These are phyloP conservation scores for Ascochyta pisi DNA, from an alignment of 2,329 filamentous ascomycete genomes.

Conservation along the genomic window DNA sequence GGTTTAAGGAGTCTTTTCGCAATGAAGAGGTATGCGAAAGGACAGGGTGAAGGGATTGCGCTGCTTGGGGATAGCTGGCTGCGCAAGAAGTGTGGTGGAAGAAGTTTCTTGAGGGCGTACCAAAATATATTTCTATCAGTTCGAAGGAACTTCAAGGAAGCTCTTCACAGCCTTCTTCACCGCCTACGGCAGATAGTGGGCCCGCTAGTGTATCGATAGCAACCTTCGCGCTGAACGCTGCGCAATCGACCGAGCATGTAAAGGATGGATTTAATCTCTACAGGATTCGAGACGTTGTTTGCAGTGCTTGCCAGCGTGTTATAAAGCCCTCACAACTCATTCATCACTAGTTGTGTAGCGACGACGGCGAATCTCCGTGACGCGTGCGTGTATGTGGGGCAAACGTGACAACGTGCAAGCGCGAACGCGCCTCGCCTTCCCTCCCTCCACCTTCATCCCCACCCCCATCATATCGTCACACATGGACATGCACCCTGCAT, in stretches of 20 bases:
- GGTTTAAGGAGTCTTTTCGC: background rate
- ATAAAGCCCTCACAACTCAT: too few species aligned
- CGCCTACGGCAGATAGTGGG: constrained; percentile 31
- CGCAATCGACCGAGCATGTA: too few species aligned
- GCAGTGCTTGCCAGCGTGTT: too few species aligned
- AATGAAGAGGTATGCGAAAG: background rate
- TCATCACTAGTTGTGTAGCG: too few species aligned
- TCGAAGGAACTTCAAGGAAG: constrained; percentile 36
- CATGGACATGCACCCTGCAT: constrained; percentile 17
- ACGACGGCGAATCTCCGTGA: too few species aligned
- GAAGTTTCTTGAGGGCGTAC: constrained; percentile 12
- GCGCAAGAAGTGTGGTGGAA: constrained; percentile 21
- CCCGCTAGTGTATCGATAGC: constrained; percentile 17
- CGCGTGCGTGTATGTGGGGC: background rate
- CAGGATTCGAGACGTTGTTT: too few species aligned
- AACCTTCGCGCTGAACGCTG: background rate
- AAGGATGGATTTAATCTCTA: too few species aligned
- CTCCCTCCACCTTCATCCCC: constrained; percentile 3
- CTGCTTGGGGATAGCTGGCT: constrained; percentile 30
- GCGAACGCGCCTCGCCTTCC: constrained; percentile 4
- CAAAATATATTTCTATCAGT: constrained; percentile 14
- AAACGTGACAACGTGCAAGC: constrained; percentile 10
- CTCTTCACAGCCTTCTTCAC: constrained; percentile 33
- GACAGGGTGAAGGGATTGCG: constrained; percentile 18
- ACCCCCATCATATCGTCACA: constrained; percentile 13